Base-by-base conservation (phyloP, 805 yeast species). In the Candida arabinofermentans region DNA sequence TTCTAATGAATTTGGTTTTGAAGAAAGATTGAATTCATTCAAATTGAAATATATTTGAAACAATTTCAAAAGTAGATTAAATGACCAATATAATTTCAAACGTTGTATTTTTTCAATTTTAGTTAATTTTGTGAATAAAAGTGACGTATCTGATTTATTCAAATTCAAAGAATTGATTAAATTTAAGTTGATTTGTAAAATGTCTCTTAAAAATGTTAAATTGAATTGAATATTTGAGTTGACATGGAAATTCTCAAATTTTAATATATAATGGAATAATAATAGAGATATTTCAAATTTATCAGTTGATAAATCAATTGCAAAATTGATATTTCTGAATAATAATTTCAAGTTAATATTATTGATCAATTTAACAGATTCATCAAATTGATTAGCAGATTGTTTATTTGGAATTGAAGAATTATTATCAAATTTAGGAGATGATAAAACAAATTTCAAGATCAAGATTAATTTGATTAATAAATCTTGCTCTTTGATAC, bases 381-480 rank as follows among this genome's bases (percentile, higher is more conserved):
- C 64, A 36, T 61, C 60, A 38, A 60, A 49, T 46, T 55, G 64
- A 41, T 53, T 58, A 26, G 46, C 29, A 3, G 64, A 53, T 27
- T 51, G 49, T 38, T 53, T 55, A 43, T 56, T 54, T 22, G 62
- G 63, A 14, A 61, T 48, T 7, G 55, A 53, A 4, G 58, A 53
- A 9, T 30, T 18, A 5, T 53, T 43, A 31, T 41, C 40, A 23
- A 45, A 40, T 42, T 54, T 58, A n/a, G 63, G 75, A 48, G 58
- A 68, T 59, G 57, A 66, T 54, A 44, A 69, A 51, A 51, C 75
- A 69, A 59, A 76, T 67, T 74, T 75, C 59, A 77, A 67, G 62
- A 72, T 69, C 21, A 77, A 56, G 61, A 77, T 74, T 26, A 79
- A 70, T 52, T 75, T 76, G 13, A 75, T 65, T 44, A 75, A 70